phyloP scores from a whole-genome alignment of 805 yeast species.

The Suhomyces sp. region DNA sequence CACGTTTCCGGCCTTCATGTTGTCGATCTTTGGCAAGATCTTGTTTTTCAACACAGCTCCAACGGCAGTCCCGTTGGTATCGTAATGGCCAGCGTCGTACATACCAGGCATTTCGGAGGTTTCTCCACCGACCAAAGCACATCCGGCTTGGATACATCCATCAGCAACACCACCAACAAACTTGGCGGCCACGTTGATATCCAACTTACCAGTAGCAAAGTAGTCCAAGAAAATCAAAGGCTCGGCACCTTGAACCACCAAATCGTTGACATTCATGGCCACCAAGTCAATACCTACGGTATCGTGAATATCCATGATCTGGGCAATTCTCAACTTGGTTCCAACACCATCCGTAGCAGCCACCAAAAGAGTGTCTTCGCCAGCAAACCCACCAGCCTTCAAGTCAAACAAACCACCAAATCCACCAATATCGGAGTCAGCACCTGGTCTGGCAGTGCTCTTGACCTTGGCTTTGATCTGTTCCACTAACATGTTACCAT shows the following conservation, averaged over 20 bases:
- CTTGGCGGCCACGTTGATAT: slow-evolving; percentile 75
- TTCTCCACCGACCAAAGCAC: slow-evolving; percentile 99
- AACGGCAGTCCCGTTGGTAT: slow-evolving; percentile 96
- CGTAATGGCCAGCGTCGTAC: slow-evolving; percentile 93
- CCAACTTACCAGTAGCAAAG: slow-evolving; percentile 92
- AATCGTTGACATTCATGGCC: slow-evolving; percentile 98
- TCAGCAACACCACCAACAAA: slow-evolving; percentile 95
- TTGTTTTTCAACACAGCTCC: slow-evolving; percentile 85
- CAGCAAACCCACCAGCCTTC: slow-evolving; percentile 80
- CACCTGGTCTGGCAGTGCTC: slow-evolving; percentile 92
- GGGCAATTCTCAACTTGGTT: slow-evolving; percentile 93
- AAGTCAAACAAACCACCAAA: slow-evolving; percentile 97
- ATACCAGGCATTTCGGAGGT: slow-evolving; percentile 99
- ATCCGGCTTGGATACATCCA: slow-evolving; percentile 92
- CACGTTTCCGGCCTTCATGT: slow-evolving; percentile 77
- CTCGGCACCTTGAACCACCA: slow-evolving; percentile 98
- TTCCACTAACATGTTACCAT: slow-evolving; percentile 87
- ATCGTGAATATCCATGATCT: slow-evolving; percentile 79
- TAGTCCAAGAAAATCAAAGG: slow-evolving; percentile 94
- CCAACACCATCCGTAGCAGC: slow-evolving; percentile 99
- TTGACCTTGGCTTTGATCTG: slow-evolving; percentile 86
- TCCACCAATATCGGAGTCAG: slow-evolving; percentile 98
- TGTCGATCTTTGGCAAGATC: slow-evolving; percentile 67
- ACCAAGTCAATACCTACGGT: slow-evolving; percentile 99
- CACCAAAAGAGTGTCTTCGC: slow-evolving; percentile 77